Evolutionary conservation across 2,329 filamentous ascomycete genomes (phyloP), one percentile per base, ranked within the genome.

Genomic region (Metarhizium brunneum): DNA sequence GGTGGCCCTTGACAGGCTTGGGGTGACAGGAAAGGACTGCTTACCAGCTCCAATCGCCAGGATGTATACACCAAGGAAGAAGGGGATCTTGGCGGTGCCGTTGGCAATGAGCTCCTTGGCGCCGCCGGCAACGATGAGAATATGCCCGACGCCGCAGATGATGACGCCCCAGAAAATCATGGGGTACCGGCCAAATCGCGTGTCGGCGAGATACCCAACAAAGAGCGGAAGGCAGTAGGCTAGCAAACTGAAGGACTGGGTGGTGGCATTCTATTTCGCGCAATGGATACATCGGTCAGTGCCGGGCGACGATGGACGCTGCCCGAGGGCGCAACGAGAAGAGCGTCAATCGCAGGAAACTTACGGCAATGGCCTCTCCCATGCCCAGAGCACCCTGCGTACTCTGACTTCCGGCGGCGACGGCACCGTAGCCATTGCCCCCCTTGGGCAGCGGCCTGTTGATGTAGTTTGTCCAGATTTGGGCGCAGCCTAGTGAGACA

Each of bases 81-180:
- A 74, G 29, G 82, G 82, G 1, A 76, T 73, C 58, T 79, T 75
- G 52, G 77, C 73, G 7, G 71, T 70, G 43, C 74, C 76, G 42
- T 69, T 71, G 20, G 68, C 71, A 25, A 80, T 67, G 2, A 80
- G 71, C 8, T 65, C 58, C 57, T 71, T 74, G 29, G 75, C 68
- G 42, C 76, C 84, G 1, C 85, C 84, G 20, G 80, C 73, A 58
- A 88, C 79, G 56, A 91, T 76, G 54, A 91, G 79, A n/a, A 83
- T 68, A 62, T 90, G 85, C 7, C 86, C 86, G 35, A 87, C 49
- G 66, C 87, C 81, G 54, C 86, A 86, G 45, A 87, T 76, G 2
- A 70, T 71, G n/a, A 88, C 83, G 59, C 87, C 86, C 64, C 81
- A 80, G 67, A 85, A 82, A 63, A 91, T 90, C 45, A 88, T 86